Evolutionary conservation across 1,284 basidiomycete species (phyloP).

Genomic region (Ustanciosporium gigantosporum): DNA sequence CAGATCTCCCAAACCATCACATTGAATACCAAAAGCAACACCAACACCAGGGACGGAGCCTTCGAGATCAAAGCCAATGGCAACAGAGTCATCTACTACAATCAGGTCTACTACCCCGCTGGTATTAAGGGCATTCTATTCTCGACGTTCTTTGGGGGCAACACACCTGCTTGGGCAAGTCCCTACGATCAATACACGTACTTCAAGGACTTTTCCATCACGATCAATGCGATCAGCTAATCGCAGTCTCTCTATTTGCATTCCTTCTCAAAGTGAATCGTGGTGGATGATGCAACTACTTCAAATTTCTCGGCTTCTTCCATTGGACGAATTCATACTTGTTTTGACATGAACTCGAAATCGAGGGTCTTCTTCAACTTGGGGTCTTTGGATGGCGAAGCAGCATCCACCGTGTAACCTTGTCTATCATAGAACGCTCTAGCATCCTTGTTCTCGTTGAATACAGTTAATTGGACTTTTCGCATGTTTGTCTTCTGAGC

Average conservation of each 20-base stretch:
- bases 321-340: too few species aligned
- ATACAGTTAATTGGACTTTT: conserved; percentile 38
- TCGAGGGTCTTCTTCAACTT: conserved; percentile 13
- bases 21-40: conserved; percentile 4
- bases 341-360: conserved; percentile 29
- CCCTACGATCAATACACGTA: conserved; percentile 25
- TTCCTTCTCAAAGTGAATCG: too few species aligned
- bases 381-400: conserved; percentile 16
- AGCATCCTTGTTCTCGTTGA: conserved; percentile 19
- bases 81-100: conserved; percentile 6
- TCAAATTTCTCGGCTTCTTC: too few species aligned
- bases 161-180: too few species aligned
- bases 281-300: too few species aligned
- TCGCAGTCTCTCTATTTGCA: background rate
- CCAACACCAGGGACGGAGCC: conserved; percentile 7
- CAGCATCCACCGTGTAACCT: conserved; percentile 64
- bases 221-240: conserved; percentile 17
- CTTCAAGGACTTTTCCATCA: conserved; percentile 23
- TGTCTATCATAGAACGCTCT: conserved; percentile 17
- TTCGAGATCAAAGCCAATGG: conserved; percentile 30
- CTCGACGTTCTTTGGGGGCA: conserved; percentile 18
- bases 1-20: conserved; percentile 29
- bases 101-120: conserved; percentile 25
- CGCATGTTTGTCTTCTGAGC: conserved; percentile 3
- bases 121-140: conserved; percentile 28